Conservation (phyloP, 306 rosid species). For the Cicer pinnatifidum region DNA sequence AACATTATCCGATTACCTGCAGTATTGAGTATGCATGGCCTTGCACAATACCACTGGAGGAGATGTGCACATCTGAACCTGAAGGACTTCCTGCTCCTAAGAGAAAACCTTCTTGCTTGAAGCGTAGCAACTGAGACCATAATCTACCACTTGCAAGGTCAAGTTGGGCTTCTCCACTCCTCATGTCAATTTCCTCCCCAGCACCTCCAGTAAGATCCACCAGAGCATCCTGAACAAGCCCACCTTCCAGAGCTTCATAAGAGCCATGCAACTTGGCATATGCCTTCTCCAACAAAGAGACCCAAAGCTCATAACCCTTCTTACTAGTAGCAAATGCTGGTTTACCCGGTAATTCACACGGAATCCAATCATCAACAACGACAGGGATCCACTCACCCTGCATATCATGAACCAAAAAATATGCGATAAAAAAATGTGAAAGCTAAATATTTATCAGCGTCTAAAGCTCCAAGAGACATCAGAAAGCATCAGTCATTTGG, state of each 20-base stretch:
- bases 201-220: constrained; percentile 99
- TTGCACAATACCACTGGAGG: constrained; percentile 99
- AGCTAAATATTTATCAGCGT: background rate
- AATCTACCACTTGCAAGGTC: constrained; percentile 99
- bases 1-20: constrained; percentile 61
- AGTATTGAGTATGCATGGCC: constrained; percentile 97
- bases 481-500: background rate
- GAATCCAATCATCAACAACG: constrained; percentile 99
- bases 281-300: constrained; percentile 97
- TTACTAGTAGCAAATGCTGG: constrained; percentile 97
- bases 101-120: constrained; percentile 93
- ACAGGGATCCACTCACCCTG: constrained; percentile 99
- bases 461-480: constrained; percentile 11
- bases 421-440: constrained; percentile 16
- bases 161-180: constrained; percentile 95
- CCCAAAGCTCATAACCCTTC: constrained; percentile 96
- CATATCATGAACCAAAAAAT: constrained; percentile 38
- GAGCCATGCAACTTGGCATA: constrained; percentile 99
- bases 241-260: constrained; percentile 97
- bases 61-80: constrained; percentile 94
- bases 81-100: constrained; percentile 99
- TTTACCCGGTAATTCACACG: constrained; percentile 92
- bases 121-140: constrained; percentile 97
- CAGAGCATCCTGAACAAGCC: constrained; percentile 99
- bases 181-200: constrained; percentile 99